A percentile compares a stretch with the other conserved stretches of the same genome.
Conservation (phyloP, 2,329 filamentous ascomycete species). For the Paraconiothyrium sp. region DNA sequence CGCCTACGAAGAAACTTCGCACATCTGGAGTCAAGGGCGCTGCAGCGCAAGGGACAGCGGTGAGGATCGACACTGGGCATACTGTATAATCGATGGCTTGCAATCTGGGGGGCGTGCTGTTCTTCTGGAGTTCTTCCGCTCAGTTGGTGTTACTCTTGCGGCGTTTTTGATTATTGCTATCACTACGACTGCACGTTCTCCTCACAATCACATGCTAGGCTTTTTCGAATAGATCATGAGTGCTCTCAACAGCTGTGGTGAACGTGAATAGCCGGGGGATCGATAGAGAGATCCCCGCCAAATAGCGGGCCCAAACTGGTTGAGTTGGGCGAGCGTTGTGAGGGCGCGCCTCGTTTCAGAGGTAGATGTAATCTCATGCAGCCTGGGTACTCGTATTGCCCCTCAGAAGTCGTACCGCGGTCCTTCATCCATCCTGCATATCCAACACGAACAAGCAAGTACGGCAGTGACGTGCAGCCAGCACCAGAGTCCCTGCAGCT, state of each 20-base stretch:
- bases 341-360: constrained; percentile 37
- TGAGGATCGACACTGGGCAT: not conserved
- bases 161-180: not conserved
- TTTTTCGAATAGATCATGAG: not conserved
- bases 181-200: not conserved
- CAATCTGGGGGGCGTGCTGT: not conserved
- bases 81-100: not conserved
- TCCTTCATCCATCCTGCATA: constrained; percentile 7
- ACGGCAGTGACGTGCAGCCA: constrained; percentile 10
- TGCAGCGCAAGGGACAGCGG: not conserved
- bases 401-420: not conserved
- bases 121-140: not conserved
- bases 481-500: constrained; percentile 6
- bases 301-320: constrained; percentile 28
- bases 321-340: constrained; percentile 28
- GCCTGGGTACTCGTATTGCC: constrained; percentile 15
- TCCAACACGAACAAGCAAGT: constrained; percentile 1
- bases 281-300: constrained; percentile 7
- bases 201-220: not conserved
- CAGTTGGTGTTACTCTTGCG: not conserved
- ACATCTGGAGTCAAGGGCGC: constrained; percentile 1
- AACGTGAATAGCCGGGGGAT: constrained; percentile 1
- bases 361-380: constrained; percentile 30
- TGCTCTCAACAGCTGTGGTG: not conserved
- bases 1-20: not conserved